These are phyloP conservation scores for Mimosa pudica DNA, from an alignment of 306 rosid species.

Conservation along the genomic window DNA sequence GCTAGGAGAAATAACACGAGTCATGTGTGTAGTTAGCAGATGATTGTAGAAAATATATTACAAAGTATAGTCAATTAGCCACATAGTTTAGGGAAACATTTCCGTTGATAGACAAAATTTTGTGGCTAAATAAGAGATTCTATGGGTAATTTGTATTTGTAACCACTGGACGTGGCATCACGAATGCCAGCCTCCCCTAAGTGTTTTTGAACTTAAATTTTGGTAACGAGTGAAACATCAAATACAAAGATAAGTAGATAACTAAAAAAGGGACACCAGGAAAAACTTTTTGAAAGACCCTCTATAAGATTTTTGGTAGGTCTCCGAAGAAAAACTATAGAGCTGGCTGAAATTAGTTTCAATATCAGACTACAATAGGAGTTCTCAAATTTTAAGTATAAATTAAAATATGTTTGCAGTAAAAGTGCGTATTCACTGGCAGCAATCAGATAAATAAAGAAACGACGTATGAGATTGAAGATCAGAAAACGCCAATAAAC, in stretches of 20 bases:
- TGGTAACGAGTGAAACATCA: conserved; percentile 26
- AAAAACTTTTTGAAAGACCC: conserved; percentile 7
- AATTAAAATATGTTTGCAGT: conserved; percentile 37
- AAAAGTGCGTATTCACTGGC: conserved; percentile 37
- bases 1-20: background rate
- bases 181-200: background rate
- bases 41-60: background rate
- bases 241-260: background rate
- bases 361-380: conserved; percentile 44
- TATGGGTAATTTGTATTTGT: too few species aligned
- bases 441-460: conserved; percentile 3
- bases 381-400: conserved; percentile 49
- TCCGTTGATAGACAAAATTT: too few species aligned
- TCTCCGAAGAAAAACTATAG: conserved; percentile 23
- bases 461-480: conserved; percentile 13
- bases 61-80: too few species aligned
- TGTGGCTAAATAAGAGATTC: too few species aligned
- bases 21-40: conserved; percentile 2
- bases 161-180: background rate
- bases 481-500: conserved; percentile 34
- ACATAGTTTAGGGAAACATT: too few species aligned
- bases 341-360: conserved; percentile 25
- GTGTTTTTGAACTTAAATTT: background rate
- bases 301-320: conserved; percentile 1
- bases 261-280: conserved; percentile 1